These are phyloP conservation scores for Thoreauomyces humboldtii DNA, from an alignment of 192 early-diverging fungal species.

Conservation along the genomic window DNA sequence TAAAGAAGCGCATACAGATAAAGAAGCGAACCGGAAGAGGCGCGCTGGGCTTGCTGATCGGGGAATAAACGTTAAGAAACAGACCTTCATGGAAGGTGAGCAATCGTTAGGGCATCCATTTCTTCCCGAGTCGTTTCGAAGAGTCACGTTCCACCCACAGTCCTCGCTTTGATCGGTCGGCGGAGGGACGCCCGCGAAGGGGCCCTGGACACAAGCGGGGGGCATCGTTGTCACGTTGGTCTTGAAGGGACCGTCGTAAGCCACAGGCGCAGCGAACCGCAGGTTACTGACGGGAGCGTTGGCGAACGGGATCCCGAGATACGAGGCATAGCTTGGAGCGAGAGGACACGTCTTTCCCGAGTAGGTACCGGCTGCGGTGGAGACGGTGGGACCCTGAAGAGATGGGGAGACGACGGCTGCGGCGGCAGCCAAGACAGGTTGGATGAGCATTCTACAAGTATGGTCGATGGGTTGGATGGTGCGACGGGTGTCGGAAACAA, in stretches of 20 bases:
- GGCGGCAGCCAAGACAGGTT: background rate
- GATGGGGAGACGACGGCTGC: background rate
- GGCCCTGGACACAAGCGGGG: background rate
- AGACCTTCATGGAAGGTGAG: too few relatives aligned
- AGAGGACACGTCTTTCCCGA: background rate
- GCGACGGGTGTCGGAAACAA: too few relatives aligned
- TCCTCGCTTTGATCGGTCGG: slow-evolving; percentile 37
- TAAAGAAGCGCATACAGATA: too few relatives aligned
- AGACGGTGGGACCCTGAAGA: background rate
- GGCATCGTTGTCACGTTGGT: background rate
- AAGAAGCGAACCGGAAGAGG: slow-evolving; percentile 62
- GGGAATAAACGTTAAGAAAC: slow-evolving; percentile 52
- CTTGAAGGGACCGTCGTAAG: background rate
- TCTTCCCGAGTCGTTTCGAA: too few relatives aligned
- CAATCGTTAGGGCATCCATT: too few relatives aligned
- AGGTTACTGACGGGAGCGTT: background rate
- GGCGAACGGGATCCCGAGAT: slow-evolving; percentile 10
- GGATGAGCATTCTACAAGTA: background rate
- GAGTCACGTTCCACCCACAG: too few relatives aligned
- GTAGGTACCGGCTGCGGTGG: background rate
- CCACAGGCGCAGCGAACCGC: background rate
- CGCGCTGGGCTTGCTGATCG: slow-evolving; percentile 15
- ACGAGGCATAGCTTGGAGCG: background rate
- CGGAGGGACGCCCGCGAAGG: background rate
- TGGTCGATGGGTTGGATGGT: too few relatives aligned